Evolutionary conservation across 371 early-diverging fungal genomes (phyloP).

Genomic region (Actinomortierella ambigua): DNA sequence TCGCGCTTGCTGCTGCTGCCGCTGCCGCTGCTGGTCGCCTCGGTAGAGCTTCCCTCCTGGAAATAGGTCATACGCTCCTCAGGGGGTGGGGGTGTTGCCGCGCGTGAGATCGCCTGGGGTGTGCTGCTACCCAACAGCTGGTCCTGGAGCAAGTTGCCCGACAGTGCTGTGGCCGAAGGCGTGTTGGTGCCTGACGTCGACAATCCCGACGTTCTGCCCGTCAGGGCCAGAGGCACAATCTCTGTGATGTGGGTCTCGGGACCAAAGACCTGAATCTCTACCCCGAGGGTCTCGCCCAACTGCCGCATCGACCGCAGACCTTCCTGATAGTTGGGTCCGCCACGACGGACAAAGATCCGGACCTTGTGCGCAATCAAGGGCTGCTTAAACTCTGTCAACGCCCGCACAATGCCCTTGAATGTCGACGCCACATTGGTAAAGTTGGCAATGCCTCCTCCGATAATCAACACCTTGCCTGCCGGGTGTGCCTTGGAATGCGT

Average conservation of each 20-base stretch:
- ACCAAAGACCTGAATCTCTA: slow-evolving; percentile 92
- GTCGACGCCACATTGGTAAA: slow-evolving; percentile 98
- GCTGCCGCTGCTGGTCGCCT: slow-evolving; percentile 18
- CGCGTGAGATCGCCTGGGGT: slow-evolving; percentile 31
- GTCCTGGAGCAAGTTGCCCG: slow-evolving; percentile 61
- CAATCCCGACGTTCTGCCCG: slow-evolving; percentile 49
- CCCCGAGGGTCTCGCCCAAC: slow-evolving; percentile 85
- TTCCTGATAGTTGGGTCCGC: slow-evolving; percentile 97
- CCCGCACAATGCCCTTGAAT: slow-evolving; percentile 97
- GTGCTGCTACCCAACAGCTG: slow-evolving; percentile 53
- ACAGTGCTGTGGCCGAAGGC: slow-evolving; percentile 38
- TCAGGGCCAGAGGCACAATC: slow-evolving; percentile 90
- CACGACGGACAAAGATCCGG: slow-evolving; percentile 92
- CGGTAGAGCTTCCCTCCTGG: slow-evolving; percentile 16
- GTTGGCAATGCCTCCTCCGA: slow-evolving; percentile 98
- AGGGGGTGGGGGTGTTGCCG: slow-evolving; percentile 41
- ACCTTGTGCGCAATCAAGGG: slow-evolving; percentile 82
- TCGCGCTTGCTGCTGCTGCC: slow-evolving; percentile 16
- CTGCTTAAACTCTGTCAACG: slow-evolving; percentile 86
- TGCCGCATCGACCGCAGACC: slow-evolving; percentile 92
- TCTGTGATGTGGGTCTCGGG: slow-evolving; percentile 97
- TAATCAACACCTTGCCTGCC: slow-evolving; percentile 90
- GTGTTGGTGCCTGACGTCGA: slow-evolving; percentile 23
- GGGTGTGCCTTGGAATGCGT: slow-evolving; percentile 79
- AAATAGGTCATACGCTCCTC: slow-evolving; percentile 60